Percentiles rank a stretch among this genome's conserved stretches.
Evolutionary conservation across 495 filamentous ascomycete species (phyloP).

Genomic region (Barbatosphaeria neglecta): DNA sequence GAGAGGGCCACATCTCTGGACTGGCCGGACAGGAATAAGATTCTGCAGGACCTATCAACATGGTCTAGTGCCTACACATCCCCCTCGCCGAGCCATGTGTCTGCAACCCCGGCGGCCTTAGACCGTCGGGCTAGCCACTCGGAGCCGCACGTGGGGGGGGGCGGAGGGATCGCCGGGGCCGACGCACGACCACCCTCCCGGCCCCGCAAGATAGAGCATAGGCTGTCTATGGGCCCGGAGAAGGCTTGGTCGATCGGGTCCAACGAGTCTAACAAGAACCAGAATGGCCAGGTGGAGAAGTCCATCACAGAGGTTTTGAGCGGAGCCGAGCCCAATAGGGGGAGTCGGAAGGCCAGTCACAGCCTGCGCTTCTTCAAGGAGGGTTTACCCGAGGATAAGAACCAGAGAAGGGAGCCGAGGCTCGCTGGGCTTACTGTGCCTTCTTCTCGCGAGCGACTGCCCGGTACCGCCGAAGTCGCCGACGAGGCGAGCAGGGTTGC

Average conservation of each 20-base stretch:
- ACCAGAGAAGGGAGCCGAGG: constrained; percentile 28
- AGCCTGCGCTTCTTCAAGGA: constrained; percentile 88
- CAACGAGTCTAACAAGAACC: constrained; percentile 20
- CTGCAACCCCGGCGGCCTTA: background rate
- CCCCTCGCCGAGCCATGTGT: constrained; percentile 6
- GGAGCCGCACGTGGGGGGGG: constrained; percentile 6
- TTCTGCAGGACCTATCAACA: constrained; percentile 3
- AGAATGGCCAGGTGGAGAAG: constrained; percentile 57
- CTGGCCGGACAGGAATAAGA: constrained; percentile 27
- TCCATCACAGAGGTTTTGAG: constrained; percentile 73
- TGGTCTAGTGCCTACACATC: constrained; percentile 4
- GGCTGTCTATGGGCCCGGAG: constrained; percentile 30
- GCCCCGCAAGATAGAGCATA: constrained; percentile 32
- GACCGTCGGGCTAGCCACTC: constrained; percentile 5
- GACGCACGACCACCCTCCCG: constrained; percentile 25
- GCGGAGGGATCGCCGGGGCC: constrained; percentile 10
- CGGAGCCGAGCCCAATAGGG: constrained; percentile 63
- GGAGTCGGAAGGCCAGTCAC: constrained; percentile 91
- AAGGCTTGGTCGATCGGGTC: constrained; percentile 47
- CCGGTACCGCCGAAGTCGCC: constrained; percentile 11
- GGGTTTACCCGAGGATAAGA: constrained; percentile 52
- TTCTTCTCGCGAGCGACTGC: constrained; percentile 19
- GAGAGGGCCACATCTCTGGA: constrained; percentile 26
- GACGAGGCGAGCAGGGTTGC: constrained; percentile 3
- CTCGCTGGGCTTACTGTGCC: constrained; percentile 3